A percentile compares a stretch with the other conserved stretches of the same genome.
Conservation (phyloP, 805 yeast species). For the Ogataea dorogensis region DNA sequence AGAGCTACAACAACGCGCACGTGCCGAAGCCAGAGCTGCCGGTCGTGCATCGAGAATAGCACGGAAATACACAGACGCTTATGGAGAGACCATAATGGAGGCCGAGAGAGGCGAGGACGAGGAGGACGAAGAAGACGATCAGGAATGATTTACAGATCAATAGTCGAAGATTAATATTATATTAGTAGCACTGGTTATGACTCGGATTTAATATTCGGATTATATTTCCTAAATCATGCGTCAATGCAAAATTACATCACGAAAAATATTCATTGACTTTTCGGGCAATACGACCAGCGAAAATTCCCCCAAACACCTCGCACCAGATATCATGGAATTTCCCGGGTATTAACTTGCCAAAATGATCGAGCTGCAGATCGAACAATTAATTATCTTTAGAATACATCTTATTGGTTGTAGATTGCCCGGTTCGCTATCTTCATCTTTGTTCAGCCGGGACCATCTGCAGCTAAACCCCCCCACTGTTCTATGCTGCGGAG, state of each 20-base stretch:
- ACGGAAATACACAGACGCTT: constrained; percentile 57
- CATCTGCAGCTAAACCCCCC: background rate
- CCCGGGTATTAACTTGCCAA: constrained; percentile 3
- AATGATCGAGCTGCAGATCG: constrained; percentile 5
- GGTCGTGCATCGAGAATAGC: constrained; percentile 74
- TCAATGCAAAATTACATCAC: background rate
- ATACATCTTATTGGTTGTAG: constrained; percentile 15
- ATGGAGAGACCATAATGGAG: constrained; percentile 55
- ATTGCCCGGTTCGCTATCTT: constrained; percentile 10
- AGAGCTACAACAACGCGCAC: constrained; percentile 54
- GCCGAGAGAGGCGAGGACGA: constrained; percentile 66
- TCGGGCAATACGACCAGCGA: no score
- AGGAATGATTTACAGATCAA: constrained; percentile 5
- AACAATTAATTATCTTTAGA: constrained; percentile 7
- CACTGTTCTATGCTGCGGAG: constrained; percentile 9
- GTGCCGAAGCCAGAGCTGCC: constrained; percentile 48
- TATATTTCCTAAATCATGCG: no score
- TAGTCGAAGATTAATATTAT: no score
- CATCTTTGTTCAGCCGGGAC: constrained; percentile 8
- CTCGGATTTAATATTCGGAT: no score
- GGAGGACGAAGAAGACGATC: constrained; percentile 51
- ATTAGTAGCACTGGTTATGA: no score
- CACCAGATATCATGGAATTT: constrained; percentile 1
- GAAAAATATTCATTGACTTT: no score
- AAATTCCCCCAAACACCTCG: no score